Percentiles rank a stretch among this genome's conserved stretches.
phyloP scores from a whole-genome alignment of 306 rosid genomes.

The Betula pendula region DNA sequence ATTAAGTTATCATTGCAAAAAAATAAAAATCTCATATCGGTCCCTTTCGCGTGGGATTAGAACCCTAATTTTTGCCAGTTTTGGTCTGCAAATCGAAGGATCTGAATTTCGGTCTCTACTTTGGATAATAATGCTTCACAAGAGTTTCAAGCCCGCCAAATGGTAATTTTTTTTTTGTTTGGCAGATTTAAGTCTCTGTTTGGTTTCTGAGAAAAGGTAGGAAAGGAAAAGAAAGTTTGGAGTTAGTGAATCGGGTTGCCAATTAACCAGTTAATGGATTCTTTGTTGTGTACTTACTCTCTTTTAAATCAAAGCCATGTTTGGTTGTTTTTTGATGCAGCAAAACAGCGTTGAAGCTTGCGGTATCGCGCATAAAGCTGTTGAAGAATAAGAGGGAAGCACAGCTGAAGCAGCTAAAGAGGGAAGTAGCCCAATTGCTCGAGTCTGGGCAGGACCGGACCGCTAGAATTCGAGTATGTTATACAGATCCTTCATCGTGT shows the following conservation, averaged over 20 bases:
- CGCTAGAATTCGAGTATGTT: conserved; percentile 74
- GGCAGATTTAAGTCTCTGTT: neutral
- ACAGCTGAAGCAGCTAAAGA: conserved; percentile 64
- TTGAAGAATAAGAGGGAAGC: conserved; percentile 82
- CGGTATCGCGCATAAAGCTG: conserved; percentile 80
- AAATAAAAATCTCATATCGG: neutral
- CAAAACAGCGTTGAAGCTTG: conserved; percentile 83
- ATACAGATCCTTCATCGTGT: conserved; percentile 7
- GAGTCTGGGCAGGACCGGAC: conserved; percentile 81
- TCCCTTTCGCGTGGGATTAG: neutral
- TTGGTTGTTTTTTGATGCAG: conserved; percentile 45
- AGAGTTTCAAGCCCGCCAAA: conserved; percentile 57
- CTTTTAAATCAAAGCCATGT: neutral
- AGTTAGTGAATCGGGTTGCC: neutral
- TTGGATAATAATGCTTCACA: conserved; percentile 39
- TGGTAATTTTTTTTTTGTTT: conserved; percentile 23
- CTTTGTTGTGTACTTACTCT: neutral
- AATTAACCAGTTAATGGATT: neutral
- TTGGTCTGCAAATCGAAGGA: conserved; percentile 9
- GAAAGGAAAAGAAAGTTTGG: neutral
- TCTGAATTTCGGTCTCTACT: conserved; percentile 18
- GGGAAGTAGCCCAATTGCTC: conserved; percentile 80
- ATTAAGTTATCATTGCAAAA: neutral
- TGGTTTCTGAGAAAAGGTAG: neutral
- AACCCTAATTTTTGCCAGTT: neutral